Evolutionary conservation across 345 rosid genomes (phyloP).

Genomic region (Eucalyptus erythrocorys): DNA sequence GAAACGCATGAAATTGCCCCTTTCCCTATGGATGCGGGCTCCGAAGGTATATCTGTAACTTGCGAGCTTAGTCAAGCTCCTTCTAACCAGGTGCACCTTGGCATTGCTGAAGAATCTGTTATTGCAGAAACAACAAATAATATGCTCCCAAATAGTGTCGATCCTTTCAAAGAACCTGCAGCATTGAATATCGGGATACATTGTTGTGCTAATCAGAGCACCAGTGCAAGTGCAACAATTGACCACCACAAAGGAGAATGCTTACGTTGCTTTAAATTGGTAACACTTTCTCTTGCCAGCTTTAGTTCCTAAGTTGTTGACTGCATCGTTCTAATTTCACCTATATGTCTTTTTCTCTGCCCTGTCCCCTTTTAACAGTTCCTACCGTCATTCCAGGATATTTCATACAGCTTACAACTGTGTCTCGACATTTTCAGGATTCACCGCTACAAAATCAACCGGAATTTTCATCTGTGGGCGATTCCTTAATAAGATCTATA

Average conservation of each 20-base stretch:
- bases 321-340: background rate
- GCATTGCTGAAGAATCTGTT: background rate
- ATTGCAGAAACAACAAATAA: background rate
- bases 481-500: constrained; percentile 9
- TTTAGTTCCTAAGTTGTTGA: background rate
- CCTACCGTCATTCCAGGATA: background rate
- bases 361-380: background rate
- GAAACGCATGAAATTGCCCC: background rate
- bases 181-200: background rate
- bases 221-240: background rate
- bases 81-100: background rate
- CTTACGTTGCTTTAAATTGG: background rate
- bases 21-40: background rate
- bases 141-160: background rate
- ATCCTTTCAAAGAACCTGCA: background rate
- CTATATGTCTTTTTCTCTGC: background rate
- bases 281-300: background rate
- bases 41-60: constrained; percentile 6
- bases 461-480: background rate
- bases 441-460: constrained; percentile 2
- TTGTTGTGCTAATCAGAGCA: background rate
- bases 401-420: background rate
- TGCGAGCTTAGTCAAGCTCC: background rate
- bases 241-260: background rate
- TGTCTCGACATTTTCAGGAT: constrained; percentile 18